Evolutionary conservation across 306 rosid species (phyloP).

Genomic region (Phaseolus lunatus): DNA sequence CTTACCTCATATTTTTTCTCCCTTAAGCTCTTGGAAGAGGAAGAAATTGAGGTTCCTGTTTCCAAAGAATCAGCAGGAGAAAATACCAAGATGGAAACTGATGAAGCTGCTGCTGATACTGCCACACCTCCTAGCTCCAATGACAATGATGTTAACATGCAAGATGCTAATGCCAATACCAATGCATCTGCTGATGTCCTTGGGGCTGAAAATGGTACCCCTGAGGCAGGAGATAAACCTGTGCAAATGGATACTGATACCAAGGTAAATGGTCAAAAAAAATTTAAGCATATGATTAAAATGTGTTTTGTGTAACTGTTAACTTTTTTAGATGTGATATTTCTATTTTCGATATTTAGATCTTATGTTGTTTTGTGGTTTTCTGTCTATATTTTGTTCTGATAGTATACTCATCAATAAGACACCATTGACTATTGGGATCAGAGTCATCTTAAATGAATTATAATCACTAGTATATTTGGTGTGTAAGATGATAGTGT

Average conservation of each 20-base stretch:
- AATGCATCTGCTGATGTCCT: slow-evolving; percentile 63
- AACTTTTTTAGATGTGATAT: background rate
- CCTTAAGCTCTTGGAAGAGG: slow-evolving; percentile 86
- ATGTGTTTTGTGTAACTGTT: background rate
- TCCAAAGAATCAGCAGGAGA: slow-evolving; percentile 65
- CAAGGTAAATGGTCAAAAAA: slow-evolving; percentile 59
- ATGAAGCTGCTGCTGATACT: slow-evolving; percentile 66
- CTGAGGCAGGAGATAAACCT: slow-evolving; percentile 80
- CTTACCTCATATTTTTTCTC: background rate
- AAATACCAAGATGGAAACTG: slow-evolving; percentile 76
- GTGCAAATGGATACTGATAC: slow-evolving; percentile 82
- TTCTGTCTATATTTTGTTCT: background rate
- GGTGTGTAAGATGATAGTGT: background rate
- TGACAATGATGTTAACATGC: slow-evolving; percentile 76
- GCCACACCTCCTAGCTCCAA: slow-evolving; percentile 54
- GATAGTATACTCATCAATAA: background rate
- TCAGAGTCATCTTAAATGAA: background rate
- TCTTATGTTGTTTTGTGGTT: slow-evolving; percentile 4
- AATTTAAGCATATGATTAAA: background rate
- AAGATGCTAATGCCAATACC: slow-evolving; percentile 76
- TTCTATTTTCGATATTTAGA: background rate
- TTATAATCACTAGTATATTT: background rate
- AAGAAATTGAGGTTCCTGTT: slow-evolving; percentile 79
- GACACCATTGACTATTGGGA: background rate
- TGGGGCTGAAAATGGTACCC: slow-evolving; percentile 65